Evolutionary conservation across 768 basidiomycete species (phyloP).

Genomic region (Amanita pseudoporphyria): DNA sequence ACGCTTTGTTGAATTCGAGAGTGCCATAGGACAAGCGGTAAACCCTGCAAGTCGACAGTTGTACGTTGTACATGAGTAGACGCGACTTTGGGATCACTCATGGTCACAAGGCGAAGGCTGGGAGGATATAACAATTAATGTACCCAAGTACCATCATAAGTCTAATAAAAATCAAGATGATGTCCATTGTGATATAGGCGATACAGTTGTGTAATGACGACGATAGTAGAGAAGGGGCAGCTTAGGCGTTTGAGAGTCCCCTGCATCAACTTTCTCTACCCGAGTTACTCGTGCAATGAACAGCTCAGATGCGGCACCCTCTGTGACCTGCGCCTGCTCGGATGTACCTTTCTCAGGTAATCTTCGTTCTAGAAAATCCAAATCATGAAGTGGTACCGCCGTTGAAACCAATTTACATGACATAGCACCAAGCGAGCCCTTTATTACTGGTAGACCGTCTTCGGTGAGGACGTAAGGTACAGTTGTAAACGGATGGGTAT

Average conservation of each 20-base stretch:
- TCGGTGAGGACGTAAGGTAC: conserved; percentile 29
- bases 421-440: conserved; percentile 57
- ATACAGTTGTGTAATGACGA: conserved; percentile 41
- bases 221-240: conserved; percentile 59
- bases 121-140: no score
- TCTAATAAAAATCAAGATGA: neutral
- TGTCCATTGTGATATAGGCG: conserved; percentile 16
- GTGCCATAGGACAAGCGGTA: neutral
- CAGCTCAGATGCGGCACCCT: conserved; percentile 48
- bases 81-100: no score
- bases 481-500: conserved; percentile 47
- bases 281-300: conserved; percentile 74
- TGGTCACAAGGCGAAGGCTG: no score
- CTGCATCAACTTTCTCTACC: conserved; percentile 26
- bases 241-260: conserved; percentile 14
- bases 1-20: conserved; percentile 28
- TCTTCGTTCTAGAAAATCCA: conserved; percentile 26
- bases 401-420: conserved; percentile 57
- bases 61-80: neutral
- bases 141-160: neutral
- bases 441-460: conserved; percentile 52
- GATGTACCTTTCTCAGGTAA: conserved; percentile 7
- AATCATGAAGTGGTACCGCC: conserved; percentile 52
- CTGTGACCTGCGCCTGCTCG: conserved; percentile 11
- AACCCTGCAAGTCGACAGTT: neutral